Evolutionary conservation across 192 early-diverging fungal genomes (phyloP).

Genomic region (Chytriomyces hyalinus): DNA sequence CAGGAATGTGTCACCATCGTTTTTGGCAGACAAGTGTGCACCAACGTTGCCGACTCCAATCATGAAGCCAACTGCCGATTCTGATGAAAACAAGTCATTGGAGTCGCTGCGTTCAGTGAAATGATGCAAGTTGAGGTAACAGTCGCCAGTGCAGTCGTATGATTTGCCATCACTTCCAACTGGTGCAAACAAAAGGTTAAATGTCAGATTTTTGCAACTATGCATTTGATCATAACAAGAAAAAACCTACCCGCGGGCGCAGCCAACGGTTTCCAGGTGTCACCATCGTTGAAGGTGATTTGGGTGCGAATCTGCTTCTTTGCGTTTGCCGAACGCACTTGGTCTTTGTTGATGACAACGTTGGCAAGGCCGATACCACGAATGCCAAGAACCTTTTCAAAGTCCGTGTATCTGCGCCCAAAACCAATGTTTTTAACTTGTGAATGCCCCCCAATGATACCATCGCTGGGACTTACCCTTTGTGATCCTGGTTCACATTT

Average conservation of each 20-base stretch:
- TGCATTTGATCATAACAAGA: slow-evolving; percentile 33
- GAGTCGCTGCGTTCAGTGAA: slow-evolving; percentile 73
- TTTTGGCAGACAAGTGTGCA: slow-evolving; percentile 60
- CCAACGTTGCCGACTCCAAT: slow-evolving; percentile 94
- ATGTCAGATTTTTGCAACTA: slow-evolving; percentile 17
- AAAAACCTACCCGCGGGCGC: slow-evolving; percentile 26
- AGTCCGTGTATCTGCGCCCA: slow-evolving; percentile 70
- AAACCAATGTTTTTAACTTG: background rate
- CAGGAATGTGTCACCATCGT: slow-evolving; percentile 73
- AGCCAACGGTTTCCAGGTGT: slow-evolving; percentile 31
- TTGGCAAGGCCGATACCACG: slow-evolving; percentile 87
- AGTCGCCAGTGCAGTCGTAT: slow-evolving; percentile 48
- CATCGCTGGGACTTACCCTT: slow-evolving; percentile 44
- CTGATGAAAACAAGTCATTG: slow-evolving; percentile 70
- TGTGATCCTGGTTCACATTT: slow-evolving; percentile 78
- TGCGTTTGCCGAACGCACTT: slow-evolving; percentile 57
- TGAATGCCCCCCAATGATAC: background rate
- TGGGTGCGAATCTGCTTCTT: slow-evolving; percentile 74
- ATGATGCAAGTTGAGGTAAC: slow-evolving; percentile 83
- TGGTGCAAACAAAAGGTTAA: slow-evolving; percentile 27
- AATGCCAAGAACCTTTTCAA: slow-evolving; percentile 89
- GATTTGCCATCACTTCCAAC: slow-evolving; percentile 42
- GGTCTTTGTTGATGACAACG: slow-evolving; percentile 74
- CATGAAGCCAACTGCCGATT: slow-evolving; percentile 78
- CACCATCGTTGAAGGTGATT: slow-evolving; percentile 89